phyloP scores from a whole-genome alignment of 306 rosid genomes.

The cucumber (Cucumis sativus) region DNA sequence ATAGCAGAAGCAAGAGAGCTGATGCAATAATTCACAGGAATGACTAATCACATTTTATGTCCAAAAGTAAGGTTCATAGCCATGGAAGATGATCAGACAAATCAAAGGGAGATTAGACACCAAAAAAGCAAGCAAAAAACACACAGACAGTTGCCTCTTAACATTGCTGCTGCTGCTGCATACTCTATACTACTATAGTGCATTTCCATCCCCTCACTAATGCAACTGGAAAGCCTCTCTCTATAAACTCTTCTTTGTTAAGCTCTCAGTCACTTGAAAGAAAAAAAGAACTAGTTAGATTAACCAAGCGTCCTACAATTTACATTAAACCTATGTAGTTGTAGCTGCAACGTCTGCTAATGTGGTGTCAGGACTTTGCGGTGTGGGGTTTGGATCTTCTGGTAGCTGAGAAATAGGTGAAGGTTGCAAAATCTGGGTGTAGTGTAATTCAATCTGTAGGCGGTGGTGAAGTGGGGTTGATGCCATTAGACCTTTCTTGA shows the following conservation, averaged over 20 bases:
- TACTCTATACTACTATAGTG: not conserved
- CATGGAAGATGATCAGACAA: slow-evolving; percentile 15
- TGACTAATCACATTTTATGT: slow-evolving; percentile 2
- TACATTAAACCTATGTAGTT: slow-evolving; percentile 19
- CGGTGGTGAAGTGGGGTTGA: slow-evolving; percentile 86
- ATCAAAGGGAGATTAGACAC: slow-evolving; percentile 1
- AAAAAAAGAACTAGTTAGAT: slow-evolving; percentile 37
- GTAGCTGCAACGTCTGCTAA: slow-evolving; percentile 24
- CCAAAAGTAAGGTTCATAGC: not conserved
- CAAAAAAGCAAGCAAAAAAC: not conserved
- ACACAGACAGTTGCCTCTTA: slow-evolving; percentile 10
- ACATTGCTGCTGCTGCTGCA: not conserved
- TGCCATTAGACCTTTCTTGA: slow-evolving; percentile 77
- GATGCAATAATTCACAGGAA: not conserved
- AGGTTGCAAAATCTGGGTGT: slow-evolving; percentile 42
- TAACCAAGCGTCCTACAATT: slow-evolving; percentile 35
- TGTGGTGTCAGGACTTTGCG: slow-evolving; percentile 16
- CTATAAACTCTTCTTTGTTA: slow-evolving; percentile 6
- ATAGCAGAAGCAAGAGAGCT: not conserved
- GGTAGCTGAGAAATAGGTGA: slow-evolving; percentile 12
- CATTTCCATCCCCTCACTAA: not conserved
- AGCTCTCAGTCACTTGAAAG: slow-evolving; percentile 11
- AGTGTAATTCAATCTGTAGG: slow-evolving; percentile 83
- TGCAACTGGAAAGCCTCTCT: slow-evolving; percentile 4
- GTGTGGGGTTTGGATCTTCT: slow-evolving; percentile 18